These are phyloP conservation scores for Beta macrorhiza DNA, from an alignment of 179 eudicot genomes.

Conservation along the genomic window DNA sequence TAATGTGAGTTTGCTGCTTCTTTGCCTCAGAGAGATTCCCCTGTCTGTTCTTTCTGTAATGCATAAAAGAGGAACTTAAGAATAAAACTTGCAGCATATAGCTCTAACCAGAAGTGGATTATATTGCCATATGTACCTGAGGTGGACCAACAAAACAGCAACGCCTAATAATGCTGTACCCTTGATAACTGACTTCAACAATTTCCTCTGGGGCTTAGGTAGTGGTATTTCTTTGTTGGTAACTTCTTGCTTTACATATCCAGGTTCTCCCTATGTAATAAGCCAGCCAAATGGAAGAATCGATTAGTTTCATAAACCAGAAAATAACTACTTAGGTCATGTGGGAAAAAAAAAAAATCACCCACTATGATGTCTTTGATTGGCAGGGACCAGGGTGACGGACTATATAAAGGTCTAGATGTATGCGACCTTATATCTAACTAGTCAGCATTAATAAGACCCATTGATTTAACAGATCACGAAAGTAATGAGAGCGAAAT, in stretches of 20 bases:
- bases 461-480: too few species aligned
- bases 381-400: not conserved
- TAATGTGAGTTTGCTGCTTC: conserved; percentile 15
- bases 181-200: conserved; percentile 53
- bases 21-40: conserved; percentile 19
- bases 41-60: conserved; percentile 34
- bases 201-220: conserved; percentile 37
- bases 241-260: conserved; percentile 11
- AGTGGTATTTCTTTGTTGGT: conserved; percentile 20
- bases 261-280: conserved; percentile 27
- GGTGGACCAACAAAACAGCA: conserved; percentile 52
- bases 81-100: not conserved
- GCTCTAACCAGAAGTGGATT: not conserved
- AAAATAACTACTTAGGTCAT: conserved; percentile 6
- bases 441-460: not conserved
- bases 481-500: too few species aligned
- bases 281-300: not conserved
- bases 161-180: conserved; percentile 66
- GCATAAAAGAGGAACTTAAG: conserved; percentile 5
- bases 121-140: conserved; percentile 45
- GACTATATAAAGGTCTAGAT: not conserved
- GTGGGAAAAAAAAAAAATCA: not conserved
- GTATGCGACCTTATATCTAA: not conserved
- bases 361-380: not conserved
- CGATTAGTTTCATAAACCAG: not conserved